These are phyloP conservation scores for Cucurbita maxima DNA, from an alignment of 306 rosid species.

Conservation along the genomic window DNA sequence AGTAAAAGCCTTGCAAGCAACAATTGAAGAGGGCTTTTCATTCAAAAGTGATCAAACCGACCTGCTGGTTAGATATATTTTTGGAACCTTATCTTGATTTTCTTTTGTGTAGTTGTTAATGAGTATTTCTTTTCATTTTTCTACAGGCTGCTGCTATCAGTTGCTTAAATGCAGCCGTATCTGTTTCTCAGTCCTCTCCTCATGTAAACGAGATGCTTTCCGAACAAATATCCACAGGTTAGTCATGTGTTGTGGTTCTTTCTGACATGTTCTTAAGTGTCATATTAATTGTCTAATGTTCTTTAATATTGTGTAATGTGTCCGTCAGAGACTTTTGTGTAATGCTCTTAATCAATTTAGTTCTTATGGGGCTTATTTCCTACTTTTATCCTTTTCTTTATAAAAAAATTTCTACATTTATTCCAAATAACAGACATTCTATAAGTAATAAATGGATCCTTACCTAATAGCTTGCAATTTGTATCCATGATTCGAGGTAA, in stretches of 20 bases:
- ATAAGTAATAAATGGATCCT: no score
- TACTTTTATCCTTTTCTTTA: not conserved
- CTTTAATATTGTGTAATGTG: not conserved
- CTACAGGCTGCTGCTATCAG: constrained; percentile 58
- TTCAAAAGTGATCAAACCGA: constrained; percentile 52
- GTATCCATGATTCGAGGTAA: not conserved
- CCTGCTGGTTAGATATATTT: constrained; percentile 51
- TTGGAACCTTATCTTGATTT: not conserved
- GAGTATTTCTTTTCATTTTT: constrained; percentile 12
- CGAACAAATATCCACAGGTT: constrained; percentile 53
- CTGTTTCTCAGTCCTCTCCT: constrained; percentile 52
- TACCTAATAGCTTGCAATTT: no score
- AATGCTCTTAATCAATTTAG: not conserved
- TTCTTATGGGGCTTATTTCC: not conserved
- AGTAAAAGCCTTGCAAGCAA: constrained; percentile 44
- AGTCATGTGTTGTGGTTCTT: not conserved
- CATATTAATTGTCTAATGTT: not conserved
- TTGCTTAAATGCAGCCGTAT: constrained; percentile 64
- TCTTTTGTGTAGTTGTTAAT: not conserved
- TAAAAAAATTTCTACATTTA: not conserved
- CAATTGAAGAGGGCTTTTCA: constrained; percentile 55
- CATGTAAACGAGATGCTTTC: constrained; percentile 52
- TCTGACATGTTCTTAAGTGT: not conserved
- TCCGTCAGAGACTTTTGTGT: not conserved
- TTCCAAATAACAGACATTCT: not conserved